These are phyloP conservation scores for Podosphaera leucotricha DNA, from an alignment of 2,329 filamentous ascomycete species.

Conservation along the genomic window DNA sequence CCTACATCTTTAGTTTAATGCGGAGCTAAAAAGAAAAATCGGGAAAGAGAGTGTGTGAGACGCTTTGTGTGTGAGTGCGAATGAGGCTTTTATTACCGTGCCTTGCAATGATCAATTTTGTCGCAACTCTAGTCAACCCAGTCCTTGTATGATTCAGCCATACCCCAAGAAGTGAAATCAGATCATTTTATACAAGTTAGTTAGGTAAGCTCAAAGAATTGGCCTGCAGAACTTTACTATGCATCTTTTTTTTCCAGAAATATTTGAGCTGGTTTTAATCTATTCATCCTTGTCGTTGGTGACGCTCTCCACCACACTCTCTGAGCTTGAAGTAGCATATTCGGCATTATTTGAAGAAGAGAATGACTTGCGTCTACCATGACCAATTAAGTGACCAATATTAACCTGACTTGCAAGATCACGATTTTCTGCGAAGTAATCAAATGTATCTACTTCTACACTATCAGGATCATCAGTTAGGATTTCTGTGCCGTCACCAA, in stretches of 20 bases:
- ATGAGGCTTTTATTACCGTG: neutral
- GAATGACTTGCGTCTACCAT: neutral
- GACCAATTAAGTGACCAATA: neutral
- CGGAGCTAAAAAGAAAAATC: neutral
- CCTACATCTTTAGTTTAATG: neutral
- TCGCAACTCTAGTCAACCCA: neutral
- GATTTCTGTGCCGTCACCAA: slow-evolving; percentile 87
- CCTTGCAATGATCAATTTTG: neutral
- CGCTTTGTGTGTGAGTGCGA: neutral
- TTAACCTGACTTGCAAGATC: slow-evolving; percentile 49
- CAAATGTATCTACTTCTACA: slow-evolving; percentile 83
- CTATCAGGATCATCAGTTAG: slow-evolving; percentile 74
- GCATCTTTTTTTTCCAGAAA: neutral
- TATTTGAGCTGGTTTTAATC: neutral
- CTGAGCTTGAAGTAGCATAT: neutral
- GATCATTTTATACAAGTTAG: neutral
- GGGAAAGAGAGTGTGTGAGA: neutral
- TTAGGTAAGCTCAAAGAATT: neutral
- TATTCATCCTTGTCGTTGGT: neutral
- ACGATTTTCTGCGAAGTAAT: slow-evolving; percentile 65
- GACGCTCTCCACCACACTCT: neutral
- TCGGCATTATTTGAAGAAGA: neutral
- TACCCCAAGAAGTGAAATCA: neutral
- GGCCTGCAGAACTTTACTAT: neutral
- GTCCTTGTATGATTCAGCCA: neutral